Conservation (phyloP, 495 filamentous ascomycete species). For the Immersiella caudata region DNA sequence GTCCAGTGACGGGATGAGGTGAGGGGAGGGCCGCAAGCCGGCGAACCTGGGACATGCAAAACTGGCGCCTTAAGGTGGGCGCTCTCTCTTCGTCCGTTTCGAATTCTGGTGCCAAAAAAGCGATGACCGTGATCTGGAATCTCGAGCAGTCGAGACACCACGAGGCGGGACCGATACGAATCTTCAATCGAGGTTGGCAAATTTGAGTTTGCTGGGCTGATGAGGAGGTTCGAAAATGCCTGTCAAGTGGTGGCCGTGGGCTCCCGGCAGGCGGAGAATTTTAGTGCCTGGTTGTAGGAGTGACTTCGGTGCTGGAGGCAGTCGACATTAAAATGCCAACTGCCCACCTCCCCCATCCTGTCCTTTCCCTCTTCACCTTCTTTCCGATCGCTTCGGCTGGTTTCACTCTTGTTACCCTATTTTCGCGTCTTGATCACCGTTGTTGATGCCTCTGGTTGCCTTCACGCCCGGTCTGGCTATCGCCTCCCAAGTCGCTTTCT, state of each 20-base stretch:
- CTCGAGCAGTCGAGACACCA: background rate
- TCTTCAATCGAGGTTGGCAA: slow-evolving; percentile 4
- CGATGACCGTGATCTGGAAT: background rate
- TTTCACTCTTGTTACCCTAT: slow-evolving; percentile 25
- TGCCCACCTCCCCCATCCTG: slow-evolving; percentile 43
- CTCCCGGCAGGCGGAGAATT: slow-evolving; percentile 36
- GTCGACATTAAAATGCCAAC: slow-evolving; percentile 47
- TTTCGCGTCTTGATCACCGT: slow-evolving; percentile 8
- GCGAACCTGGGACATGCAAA: background rate
- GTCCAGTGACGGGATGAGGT: slow-evolving; percentile 1
- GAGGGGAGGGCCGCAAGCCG: slow-evolving; percentile 12
- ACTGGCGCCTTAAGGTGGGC: background rate
- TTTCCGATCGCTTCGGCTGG: slow-evolving; percentile 26
- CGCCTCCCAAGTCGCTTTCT: slow-evolving; percentile 30
- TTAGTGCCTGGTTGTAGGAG: slow-evolving; percentile 44
- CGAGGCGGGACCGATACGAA: background rate
- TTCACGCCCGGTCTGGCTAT: slow-evolving; percentile 14
- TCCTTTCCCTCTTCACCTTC: slow-evolving; percentile 37
- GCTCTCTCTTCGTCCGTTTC: background rate
- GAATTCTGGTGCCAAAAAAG: too few relatives aligned
- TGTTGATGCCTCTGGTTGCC: slow-evolving; percentile 30
- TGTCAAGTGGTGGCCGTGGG: slow-evolving; percentile 28
- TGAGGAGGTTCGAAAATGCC: slow-evolving; percentile 29
- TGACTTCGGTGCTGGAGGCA: slow-evolving; percentile 41
- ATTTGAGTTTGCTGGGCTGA: slow-evolving; percentile 31